Evolutionary conservation across 768 basidiomycete species (phyloP).

Genomic region (Podaxis sp.): DNA sequence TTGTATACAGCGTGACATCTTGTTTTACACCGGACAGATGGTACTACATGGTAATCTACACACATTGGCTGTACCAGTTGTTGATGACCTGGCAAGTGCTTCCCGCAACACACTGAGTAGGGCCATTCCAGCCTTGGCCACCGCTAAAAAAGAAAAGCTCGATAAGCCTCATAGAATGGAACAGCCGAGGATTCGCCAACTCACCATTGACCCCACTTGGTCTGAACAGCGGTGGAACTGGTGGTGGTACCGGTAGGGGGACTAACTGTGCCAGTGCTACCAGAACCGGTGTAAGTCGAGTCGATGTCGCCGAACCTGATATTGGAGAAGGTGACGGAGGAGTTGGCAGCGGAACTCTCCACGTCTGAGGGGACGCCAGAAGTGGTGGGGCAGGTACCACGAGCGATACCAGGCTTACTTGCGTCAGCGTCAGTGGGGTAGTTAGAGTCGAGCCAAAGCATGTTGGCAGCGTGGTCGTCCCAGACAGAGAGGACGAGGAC

Average conservation of each 20-base stretch:
- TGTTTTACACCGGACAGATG: background rate
- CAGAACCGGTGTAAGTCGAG: slow-evolving; percentile 1
- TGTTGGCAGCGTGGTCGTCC: slow-evolving; percentile 55
- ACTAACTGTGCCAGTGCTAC: too few relatives aligned
- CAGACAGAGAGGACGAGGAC: slow-evolving; percentile 51
- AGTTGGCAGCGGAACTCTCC: slow-evolving; percentile 17
- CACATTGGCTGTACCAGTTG: slow-evolving; percentile 15
- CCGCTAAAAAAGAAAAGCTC: slow-evolving; percentile 8
- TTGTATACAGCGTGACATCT: background rate
- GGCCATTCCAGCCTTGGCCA: slow-evolving; percentile 19
- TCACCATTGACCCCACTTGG: slow-evolving; percentile 13
- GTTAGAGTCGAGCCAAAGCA: slow-evolving; percentile 58
- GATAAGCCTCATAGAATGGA: background rate
- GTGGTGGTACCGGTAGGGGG: background rate
- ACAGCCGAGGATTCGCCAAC: background rate
- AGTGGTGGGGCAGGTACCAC: slow-evolving; percentile 18
- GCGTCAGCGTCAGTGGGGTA: slow-evolving; percentile 35
- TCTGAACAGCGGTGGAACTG: background rate
- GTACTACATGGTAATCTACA: slow-evolving; percentile 2
- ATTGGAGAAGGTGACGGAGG: slow-evolving; percentile 26
- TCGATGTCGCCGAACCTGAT: slow-evolving; percentile 26
- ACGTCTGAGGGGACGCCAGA: slow-evolving; percentile 23
- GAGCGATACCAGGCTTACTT: slow-evolving; percentile 6
- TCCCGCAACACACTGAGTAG: slow-evolving; percentile 15
- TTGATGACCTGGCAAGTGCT: slow-evolving; percentile 13